Evolutionary conservation across 805 yeast species (phyloP), one percentile per base, ranked within the genome.

Genomic region (Priceomyces melissophilus): DNA sequence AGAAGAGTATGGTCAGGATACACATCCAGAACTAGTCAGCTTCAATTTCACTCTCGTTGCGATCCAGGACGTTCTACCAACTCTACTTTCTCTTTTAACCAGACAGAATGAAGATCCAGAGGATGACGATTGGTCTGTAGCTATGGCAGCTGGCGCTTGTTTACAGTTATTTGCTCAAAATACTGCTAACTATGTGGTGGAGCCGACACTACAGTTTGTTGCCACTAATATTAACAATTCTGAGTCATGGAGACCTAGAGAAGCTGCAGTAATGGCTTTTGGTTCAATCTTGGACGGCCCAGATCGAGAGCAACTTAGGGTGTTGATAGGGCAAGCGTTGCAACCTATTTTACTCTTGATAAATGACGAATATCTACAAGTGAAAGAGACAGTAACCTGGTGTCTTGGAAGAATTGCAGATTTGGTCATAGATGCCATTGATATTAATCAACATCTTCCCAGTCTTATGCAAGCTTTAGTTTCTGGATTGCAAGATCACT

Each of bases 101-200:
- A 79, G 87, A 61, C 97, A 89, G 63, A 88, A 87, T 60, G 97
- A 89, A 42, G 96, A 87, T 56, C 85, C 89, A 25, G 95, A 86
- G 55, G 96, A 87, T 59, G 99, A 93, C 58, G 95, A 87, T 55
- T 93, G 99, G 99, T 87, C 90, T 45, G 96, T 88, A 32, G 81
- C 96, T 8, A 91, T 91, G 98, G 97, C 98, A 38, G 96, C 99
- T 1, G 99, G 96, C 55, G 90, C 97, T 10, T 93, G 98, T 67
- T 71, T 93, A 57, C 96, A 88, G 68, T 75, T 93, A 47, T 90
- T 87, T 65, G 96, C 99, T 3, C 95, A 86, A 62, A 81, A 84
- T 55, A 86, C 95, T 37, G 95, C 91, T 10, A 81, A 84, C 58
- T 82, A 81, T 49, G 90, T 93, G 30, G 87, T 91, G 33, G 86